Evolutionary conservation across 2,329 filamentous ascomycete genomes (phyloP), one percentile per base, ranked within the genome.

Genomic region (Pezicula carpinea): DNA sequence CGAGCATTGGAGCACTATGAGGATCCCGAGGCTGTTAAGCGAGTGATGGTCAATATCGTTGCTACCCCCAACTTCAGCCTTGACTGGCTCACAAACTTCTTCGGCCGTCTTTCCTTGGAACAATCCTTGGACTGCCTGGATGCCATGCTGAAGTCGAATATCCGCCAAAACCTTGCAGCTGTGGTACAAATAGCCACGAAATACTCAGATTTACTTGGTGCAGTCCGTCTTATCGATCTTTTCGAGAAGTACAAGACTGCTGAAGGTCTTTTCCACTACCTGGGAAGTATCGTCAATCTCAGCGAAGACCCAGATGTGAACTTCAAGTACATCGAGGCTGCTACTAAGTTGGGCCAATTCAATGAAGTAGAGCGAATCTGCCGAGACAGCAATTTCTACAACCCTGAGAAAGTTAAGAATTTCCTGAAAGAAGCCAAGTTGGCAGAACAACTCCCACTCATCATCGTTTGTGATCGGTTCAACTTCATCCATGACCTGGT

Each of bases 271-370:
- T 99, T 93, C 79, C 96, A 96, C 75, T 99, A 96, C 71, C 82
- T 99, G 14, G 93, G 93, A 52, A 96, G 91, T 66, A 95, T 99
- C 58, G 92, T 99, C 69, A 99, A 99, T 66, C 76, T 99, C 40
- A 95, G 89, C 48, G 89, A 97, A 67, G 93, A 97, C 60, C 79
- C 87, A 18, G 93, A 99, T 64, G 93, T 99, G 23, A 87, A 93
- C 65, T 99, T 96, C 83, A 99, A 99, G 77, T 99, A 99, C 69
- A 96, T 99, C 50, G 92, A 99, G 71, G 90, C 93, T 47, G 93
- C 95, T 26, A 96, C 91, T 19, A 87, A 84, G 64, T 95, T 96
- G 81, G 83, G 85, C 23, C 92, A 99, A 69, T 82, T 96, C 63
- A 91, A 89, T 56, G 93, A 99, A 64, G 93, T 99, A 17, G 92